Conservation (phyloP, 139 green algal species). For the Tetradesmus lagerheimii region DNA sequence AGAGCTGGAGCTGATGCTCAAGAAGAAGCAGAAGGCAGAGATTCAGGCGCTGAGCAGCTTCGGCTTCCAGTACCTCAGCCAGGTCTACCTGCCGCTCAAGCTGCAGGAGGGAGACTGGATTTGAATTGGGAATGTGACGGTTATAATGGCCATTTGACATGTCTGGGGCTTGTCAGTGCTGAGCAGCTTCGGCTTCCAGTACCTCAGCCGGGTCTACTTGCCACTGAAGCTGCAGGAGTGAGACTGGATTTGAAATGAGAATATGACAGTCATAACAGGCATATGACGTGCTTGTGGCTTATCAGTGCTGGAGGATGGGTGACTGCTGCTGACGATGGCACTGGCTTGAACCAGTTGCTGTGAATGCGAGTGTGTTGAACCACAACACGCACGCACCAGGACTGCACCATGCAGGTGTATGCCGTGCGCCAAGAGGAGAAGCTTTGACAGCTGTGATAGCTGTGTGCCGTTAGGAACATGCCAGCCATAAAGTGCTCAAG, state of each 20-base stretch:
- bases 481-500: background rate
- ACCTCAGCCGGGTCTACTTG: constrained; percentile 90
- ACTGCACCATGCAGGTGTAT: too few species aligned
- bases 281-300: too few species aligned
- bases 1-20: constrained; percentile 97
- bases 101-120: constrained; percentile 93
- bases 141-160: background rate
- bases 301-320: too few species aligned
- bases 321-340: too few species aligned
- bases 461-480: too few species aligned
- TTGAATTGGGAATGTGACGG: constrained; percentile 40
- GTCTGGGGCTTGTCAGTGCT: too few species aligned
- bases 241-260: constrained; percentile 82
- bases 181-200: constrained; percentile 95
- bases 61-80: constrained; percentile 94
- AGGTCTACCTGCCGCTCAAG: constrained; percentile 95
- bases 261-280: background rate
- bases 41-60: constrained; percentile 96
- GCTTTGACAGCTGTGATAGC: too few species aligned
- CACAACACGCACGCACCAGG: too few species aligned
- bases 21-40: constrained; percentile 93
- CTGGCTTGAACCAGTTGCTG: too few species aligned
- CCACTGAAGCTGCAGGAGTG: constrained; percentile 93
- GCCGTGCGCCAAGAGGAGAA: too few species aligned
- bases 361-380: too few species aligned